phyloP scores from a whole-genome alignment of 371 early-diverging fungal species.

The Rhizomucor pusillus region DNA sequence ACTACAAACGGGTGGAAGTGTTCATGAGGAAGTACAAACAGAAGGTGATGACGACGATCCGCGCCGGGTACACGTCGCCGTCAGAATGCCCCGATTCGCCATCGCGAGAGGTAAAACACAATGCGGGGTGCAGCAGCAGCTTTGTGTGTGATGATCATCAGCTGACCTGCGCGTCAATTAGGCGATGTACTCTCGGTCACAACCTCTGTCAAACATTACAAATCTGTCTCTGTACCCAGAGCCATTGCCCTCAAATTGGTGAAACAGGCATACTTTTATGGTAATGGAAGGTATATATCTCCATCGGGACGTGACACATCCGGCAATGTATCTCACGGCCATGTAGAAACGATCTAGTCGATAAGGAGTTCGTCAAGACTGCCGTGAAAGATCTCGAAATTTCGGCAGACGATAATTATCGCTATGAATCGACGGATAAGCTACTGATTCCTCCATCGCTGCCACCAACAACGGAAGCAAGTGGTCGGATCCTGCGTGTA shows the following conservation, averaged over 20 bases:
- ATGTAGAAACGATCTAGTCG: background rate
- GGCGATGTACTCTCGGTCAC: conserved; percentile 41
- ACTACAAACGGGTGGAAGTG: conserved; percentile 18
- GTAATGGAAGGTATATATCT: conserved; percentile 14
- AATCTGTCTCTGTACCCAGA: conserved; percentile 8
- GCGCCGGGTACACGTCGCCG: conserved; percentile 20
- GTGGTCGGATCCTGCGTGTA: conserved; percentile 29
- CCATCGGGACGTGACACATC: background rate
- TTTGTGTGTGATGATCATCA: background rate
- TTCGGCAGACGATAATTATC: conserved; percentile 15
- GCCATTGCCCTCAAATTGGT: conserved; percentile 15
- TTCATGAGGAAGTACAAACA: conserved; percentile 15
- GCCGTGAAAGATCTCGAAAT: conserved; percentile 22
- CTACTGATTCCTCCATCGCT: conserved; percentile 30
- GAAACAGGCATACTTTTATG: conserved; percentile 11
- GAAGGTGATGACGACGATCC: conserved; percentile 11
- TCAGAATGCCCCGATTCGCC: conserved; percentile 32
- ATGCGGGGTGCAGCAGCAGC: too few species aligned
- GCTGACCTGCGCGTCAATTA: conserved; percentile 9
- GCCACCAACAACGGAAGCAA: conserved; percentile 25
- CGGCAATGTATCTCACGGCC: conserved; percentile 7
- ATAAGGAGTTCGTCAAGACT: background rate
- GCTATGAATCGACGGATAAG: conserved; percentile 17
- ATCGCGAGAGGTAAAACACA: conserved; percentile 40
- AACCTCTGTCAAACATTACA: conserved; percentile 27